Base-by-base conservation (phyloP, 2,329 filamentous ascomycete genomes). In the Pseudocercospora crystallina region DNA sequence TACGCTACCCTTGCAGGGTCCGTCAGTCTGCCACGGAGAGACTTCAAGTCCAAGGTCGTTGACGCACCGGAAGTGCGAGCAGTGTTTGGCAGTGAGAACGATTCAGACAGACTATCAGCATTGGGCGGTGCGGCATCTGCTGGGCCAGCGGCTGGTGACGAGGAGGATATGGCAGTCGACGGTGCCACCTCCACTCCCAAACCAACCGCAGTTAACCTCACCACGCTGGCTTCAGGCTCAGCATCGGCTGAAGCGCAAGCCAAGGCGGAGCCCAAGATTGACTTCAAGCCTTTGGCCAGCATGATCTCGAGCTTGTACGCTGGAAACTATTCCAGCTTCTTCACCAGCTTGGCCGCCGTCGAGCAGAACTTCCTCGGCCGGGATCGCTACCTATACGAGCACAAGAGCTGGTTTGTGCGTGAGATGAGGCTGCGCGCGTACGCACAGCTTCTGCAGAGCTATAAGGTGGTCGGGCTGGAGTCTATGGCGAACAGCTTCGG, bases 11-110 rank as follows among this genome's bases (percentile, higher is more conserved):
- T 99, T 31, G 90, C 94, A 32, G 94, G 94, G 52, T 95, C 91
- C 5, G 86, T 97, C 17, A 94, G 92, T 39, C 82, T 99, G 49
- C 96, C 96, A 78, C 87, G 94, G 42, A 90, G 96, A 31, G 94
- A 99, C 72, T 99, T 99, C 82, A 99, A 99, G 80, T 89, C 89
- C 60, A 97, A 97, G 78, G 94, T 99, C 20, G 92, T 99, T 35
- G 94, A 99, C 71, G 94, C 94, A 7, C 92, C 94, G 10, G 94
- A 99, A 75, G 96, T 99, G 76, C 95, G 94, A 76, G 94, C 94
- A 33, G 95, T 99, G 58, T 83, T 99, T 17, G 94, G 92, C 51
- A 66, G 67, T 20, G 65, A 65, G 40, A 86, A 92, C 61, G 86
- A 86, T 17, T 88, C 95, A 63, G 91, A 96, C 67, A 92, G 92